phyloP scores from a whole-genome alignment of 1,284 basidiomycete genomes.

The Heterobasidion irregulare region DNA sequence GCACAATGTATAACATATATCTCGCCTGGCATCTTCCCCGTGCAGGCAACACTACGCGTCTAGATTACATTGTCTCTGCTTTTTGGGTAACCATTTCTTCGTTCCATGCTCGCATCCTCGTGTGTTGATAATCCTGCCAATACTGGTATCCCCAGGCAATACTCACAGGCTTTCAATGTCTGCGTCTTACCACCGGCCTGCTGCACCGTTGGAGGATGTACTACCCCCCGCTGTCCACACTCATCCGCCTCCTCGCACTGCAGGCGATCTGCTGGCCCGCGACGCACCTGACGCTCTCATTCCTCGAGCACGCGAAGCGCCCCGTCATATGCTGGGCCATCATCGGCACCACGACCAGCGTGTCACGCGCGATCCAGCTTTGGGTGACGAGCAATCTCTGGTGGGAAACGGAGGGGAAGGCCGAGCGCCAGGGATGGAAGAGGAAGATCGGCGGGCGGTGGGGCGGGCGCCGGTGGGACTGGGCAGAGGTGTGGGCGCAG shows the following conservation, averaged over 20 bases:
- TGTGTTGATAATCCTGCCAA: neutral
- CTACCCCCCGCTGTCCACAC: slow-evolving; percentile 71
- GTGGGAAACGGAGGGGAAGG: slow-evolving; percentile 26
- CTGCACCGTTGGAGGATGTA: slow-evolving; percentile 76
- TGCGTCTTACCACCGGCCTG: slow-evolving; percentile 72
- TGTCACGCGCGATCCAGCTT: slow-evolving; percentile 66
- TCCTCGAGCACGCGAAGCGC: slow-evolving; percentile 53
- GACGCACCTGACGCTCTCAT: slow-evolving; percentile 65
- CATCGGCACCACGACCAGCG: slow-evolving; percentile 74
- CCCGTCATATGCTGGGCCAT: slow-evolving; percentile 75
- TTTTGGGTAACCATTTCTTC: slow-evolving; percentile 46
- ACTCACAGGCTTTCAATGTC: slow-evolving; percentile 76
- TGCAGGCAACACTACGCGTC: slow-evolving; percentile 20
- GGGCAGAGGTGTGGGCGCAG: slow-evolving; percentile 55
- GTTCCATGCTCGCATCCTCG: slow-evolving; percentile 6
- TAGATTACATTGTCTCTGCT: slow-evolving; percentile 55
- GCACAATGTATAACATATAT: slow-evolving; percentile 54
- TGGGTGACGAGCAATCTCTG: slow-evolving; percentile 79
- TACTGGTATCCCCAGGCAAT: slow-evolving; percentile 38
- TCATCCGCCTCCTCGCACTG: slow-evolving; percentile 75
- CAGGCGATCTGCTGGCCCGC: slow-evolving; percentile 88
- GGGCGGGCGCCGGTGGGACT: slow-evolving; percentile 54
- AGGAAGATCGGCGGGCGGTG: slow-evolving; percentile 42
- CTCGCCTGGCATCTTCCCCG: slow-evolving; percentile 35
- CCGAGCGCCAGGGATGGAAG: slow-evolving; percentile 28